These are phyloP conservation scores for Mycosphaerella arachidis DNA, from an alignment of 2,329 filamentous ascomycete species.

Conservation along the genomic window DNA sequence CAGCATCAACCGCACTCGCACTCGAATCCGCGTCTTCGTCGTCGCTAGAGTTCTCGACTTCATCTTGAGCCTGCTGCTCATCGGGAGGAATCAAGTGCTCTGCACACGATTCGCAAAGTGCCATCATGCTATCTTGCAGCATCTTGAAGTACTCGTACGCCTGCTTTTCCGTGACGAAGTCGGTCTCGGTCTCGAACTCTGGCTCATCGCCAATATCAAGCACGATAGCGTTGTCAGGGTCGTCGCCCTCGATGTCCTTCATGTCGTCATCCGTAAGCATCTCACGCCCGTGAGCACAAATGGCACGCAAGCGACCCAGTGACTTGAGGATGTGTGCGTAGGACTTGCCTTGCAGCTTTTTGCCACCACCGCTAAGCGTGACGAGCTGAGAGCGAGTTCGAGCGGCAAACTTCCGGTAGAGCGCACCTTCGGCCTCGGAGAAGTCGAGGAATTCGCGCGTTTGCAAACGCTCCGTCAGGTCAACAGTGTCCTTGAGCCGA, in stretches of 20 bases:
- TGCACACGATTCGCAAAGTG: constrained; percentile 70
- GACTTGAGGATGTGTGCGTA: constrained; percentile 91
- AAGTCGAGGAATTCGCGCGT: constrained; percentile 71
- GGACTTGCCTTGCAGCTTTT: constrained; percentile 58
- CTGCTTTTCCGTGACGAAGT: constrained; percentile 61
- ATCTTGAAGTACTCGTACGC: constrained; percentile 82
- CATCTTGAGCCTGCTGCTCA: constrained; percentile 39
- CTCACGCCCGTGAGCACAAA: constrained; percentile 92
- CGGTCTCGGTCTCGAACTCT: constrained; percentile 49
- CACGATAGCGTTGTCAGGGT: constrained; percentile 71
- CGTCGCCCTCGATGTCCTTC: constrained; percentile 65
- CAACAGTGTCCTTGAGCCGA: constrained; percentile 84
- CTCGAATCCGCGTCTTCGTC: constrained; percentile 36
- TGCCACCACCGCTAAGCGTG: constrained; percentile 62
- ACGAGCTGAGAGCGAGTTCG: constrained; percentile 77
- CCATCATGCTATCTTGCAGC: constrained; percentile 75
- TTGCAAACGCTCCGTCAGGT: constrained; percentile 71
- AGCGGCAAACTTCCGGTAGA: constrained; percentile 81
- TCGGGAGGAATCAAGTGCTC: constrained; percentile 34
- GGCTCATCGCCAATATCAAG: constrained; percentile 80
- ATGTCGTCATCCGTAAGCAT: constrained; percentile 81
- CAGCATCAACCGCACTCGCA: constrained; percentile 36
- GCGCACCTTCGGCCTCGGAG: constrained; percentile 63
- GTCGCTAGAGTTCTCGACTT: constrained; percentile 47
- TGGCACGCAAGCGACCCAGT: constrained; percentile 80